Evolutionary conservation across 2,329 filamentous ascomycete species (phyloP), one percentile per base, ranked within the genome.

Genomic region (Basipetospora chlamydospora): DNA sequence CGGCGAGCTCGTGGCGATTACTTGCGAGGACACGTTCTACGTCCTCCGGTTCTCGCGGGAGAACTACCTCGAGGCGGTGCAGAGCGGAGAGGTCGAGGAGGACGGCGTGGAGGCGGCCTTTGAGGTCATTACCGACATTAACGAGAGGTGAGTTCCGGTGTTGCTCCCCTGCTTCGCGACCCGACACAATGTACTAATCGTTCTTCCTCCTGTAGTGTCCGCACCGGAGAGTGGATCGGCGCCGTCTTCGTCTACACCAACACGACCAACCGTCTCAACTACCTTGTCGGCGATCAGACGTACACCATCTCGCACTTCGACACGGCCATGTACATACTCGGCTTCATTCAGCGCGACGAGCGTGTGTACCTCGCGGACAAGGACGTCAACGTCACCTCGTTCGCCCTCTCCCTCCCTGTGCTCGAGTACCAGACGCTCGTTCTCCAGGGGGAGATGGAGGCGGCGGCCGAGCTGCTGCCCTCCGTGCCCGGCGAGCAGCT

Each of bases 171-270:
- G 7, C 7, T 13, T 29, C n/a, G 13, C 28, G 10, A n/a, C n/a
- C n/a, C n/a, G n/a, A n/a, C n/a, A n/a, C n/a, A n/a, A n/a, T n/a
- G n/a, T n/a, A n/a, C n/a, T n/a, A n/a, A n/a, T n/a, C n/a, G n/a
- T n/a, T 26, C 23, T 26, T 26, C 23, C 23, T 7, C 23, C 12
- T 12, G 23, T 42, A 84, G 79, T 44, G 86, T 96, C 35, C 81
- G 84, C 45, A 95, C 88, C 15, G 90, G 88, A 47, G 83, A 93
- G 63, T 98, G 90, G 90, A 83, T 98, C 39, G 90, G 90, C 43
- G 90, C 98, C 63, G 94, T 88, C 64, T 94, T 98, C 68, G 87
- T 96, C 56, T 98, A 96, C 70, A 95, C 90, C 38, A 96, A 93
- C 67, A 82, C 73, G 56, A 93, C 87, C 8, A 95, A 96, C 67